Base-by-base conservation (phyloP, 2,329 filamentous ascomycete species). In the Botrytis aclada region DNA sequence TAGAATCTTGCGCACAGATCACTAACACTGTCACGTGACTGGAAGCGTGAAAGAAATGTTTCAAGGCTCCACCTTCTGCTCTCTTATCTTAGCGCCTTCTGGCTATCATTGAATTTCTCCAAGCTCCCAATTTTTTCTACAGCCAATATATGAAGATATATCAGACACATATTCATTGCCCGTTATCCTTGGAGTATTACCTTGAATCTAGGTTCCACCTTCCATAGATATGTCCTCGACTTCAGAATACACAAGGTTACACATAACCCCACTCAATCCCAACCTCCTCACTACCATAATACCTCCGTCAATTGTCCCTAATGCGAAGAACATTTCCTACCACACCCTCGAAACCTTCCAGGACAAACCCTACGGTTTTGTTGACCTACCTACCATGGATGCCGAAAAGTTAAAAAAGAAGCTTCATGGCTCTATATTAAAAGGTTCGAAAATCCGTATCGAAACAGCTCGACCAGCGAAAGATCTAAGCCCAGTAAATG, bases 401-500 rank as follows among this genome's bases (percentile, higher is more conserved):
- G 96, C 95, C 16, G 92, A 95, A n/a, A 97, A 94, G 82, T 83
- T 98, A 71, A 94, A 91, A 84, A 95, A 92, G 84, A 98, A 96
- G 84, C 87, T 98, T 67, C 93, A 97, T 85, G 95, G 95, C 45
- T 88, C 92, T 2, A 92, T 93, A 37, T 84, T 99, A 72, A 96
- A 92, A 80, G 96, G 96, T 14, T 86, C 87, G 74, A 98, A 97
- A 83, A 89, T 98, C 78, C 89, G 89, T 74, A 88, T 99, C 74
- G 93, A 98, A 78, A 90, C 91, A 76, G 96, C 96, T 10, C 89
- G 89, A 66, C 89, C 92, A 0, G 85, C 89, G 76, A 88, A 89
- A 56, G 84, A 78, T 71, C 39, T 64, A 37, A 71, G 34, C 4
- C 61, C 73, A 9, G 72, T 73, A 79, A 18, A 79, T 10, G 83